Evolutionary conservation across 805 yeast species (phyloP).

Genomic region (Myxozyma mucilagina): DNA sequence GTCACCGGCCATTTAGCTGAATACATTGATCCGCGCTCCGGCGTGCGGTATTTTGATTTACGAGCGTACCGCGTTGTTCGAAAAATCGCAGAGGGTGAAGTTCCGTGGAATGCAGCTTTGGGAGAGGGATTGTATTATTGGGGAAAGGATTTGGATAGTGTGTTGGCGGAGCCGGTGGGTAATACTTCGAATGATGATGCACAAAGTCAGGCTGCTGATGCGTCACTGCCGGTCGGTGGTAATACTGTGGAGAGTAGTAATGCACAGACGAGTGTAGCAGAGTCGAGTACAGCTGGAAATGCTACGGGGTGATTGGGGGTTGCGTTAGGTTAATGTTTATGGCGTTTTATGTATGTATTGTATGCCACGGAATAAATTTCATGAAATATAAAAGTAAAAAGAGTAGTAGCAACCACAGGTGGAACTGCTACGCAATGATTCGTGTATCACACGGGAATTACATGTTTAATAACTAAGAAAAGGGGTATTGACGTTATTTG

Average conservation of each 20-base stretch:
- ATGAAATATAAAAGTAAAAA: too few species aligned
- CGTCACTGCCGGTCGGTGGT: background rate
- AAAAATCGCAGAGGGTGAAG: constrained; percentile 49
- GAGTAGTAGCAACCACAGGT: too few species aligned
- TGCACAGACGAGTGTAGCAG: background rate
- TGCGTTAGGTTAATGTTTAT: too few species aligned
- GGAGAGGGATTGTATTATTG: constrained; percentile 40
- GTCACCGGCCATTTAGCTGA: constrained; percentile 77
- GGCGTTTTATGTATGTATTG: too few species aligned
- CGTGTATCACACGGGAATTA: too few species aligned
- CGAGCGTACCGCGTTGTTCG: constrained; percentile 72
- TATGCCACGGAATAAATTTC: too few species aligned
- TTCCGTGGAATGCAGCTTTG: constrained; percentile 54
- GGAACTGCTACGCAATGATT: too few species aligned
- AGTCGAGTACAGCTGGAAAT: too few species aligned
- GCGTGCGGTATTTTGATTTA: constrained; percentile 81
- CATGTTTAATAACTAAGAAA: too few species aligned
- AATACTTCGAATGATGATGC: background rate
- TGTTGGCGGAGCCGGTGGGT: constrained; percentile 1
- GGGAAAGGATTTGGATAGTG: constrained; percentile 1
- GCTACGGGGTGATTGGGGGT: too few species aligned
- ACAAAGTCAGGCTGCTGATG: background rate
- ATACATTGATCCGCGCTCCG: constrained; percentile 84
- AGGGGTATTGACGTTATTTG: too few species aligned
- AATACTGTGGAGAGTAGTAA: background rate